Percentiles rank a stretch among this genome's conserved stretches.
phyloP scores from a whole-genome alignment of 2,329 filamentous ascomycete species.

The Tolypocladium cylindrosporum region DNA sequence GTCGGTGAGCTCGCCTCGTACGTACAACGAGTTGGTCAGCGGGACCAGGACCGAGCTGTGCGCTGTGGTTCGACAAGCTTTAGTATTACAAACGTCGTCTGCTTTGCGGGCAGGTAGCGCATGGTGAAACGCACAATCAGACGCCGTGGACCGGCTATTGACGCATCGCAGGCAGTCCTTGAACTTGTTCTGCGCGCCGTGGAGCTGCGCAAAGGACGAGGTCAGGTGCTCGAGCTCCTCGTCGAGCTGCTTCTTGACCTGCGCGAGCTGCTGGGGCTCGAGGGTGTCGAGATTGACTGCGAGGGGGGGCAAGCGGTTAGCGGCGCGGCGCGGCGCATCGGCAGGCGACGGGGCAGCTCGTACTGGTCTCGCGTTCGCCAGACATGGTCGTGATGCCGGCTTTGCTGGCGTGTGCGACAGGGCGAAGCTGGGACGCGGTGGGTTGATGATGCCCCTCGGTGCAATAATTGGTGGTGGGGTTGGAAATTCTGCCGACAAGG shows the following conservation, averaged over 20 bases:
- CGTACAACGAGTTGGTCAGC: conserved; percentile 88
- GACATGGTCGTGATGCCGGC: conserved; percentile 14
- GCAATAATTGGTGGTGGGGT: neutral
- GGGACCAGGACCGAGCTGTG: conserved; percentile 71
- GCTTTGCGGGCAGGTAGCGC: neutral
- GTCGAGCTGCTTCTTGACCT: conserved; percentile 93
- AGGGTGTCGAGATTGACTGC: conserved; percentile 62
- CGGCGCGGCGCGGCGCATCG: neutral
- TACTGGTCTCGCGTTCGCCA: conserved; percentile 24
- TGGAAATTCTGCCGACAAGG: neutral
- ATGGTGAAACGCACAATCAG: conserved; percentile 15
- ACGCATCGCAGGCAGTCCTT: conserved; percentile 79
- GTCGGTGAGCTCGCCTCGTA: conserved; percentile 69
- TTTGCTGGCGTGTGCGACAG: neutral
- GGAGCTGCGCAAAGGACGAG: conserved; percentile 78
- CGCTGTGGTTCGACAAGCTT: conserved; percentile 7
- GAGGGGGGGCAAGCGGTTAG: neutral
- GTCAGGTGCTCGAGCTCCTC: conserved; percentile 94
- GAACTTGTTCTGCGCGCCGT: conserved; percentile 85
- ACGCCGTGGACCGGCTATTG: conserved; percentile 26
- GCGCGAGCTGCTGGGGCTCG: conserved; percentile 72
- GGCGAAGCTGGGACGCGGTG: neutral
- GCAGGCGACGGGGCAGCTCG: neutral
- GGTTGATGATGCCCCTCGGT: neutral
- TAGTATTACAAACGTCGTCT: neutral